Evolutionary conservation across 441 rosid species (phyloP).

Genomic region (Metrosideros polymorpha): DNA sequence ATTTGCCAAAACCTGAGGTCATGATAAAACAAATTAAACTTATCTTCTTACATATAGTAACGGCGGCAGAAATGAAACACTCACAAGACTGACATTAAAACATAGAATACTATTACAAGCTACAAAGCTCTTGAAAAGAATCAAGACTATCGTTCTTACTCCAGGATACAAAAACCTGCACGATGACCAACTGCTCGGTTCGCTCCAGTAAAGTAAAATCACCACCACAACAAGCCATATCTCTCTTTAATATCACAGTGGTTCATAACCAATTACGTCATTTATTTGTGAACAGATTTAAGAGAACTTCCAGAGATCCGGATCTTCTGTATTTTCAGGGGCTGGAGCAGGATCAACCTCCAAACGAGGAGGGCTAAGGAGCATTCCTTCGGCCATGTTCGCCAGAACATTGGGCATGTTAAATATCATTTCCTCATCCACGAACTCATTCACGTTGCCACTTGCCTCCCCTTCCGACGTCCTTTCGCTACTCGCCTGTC

Average conservation of each 20-base stretch:
- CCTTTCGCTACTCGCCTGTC: neutral
- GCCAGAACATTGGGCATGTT: conserved; percentile 1
- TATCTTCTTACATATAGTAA: neutral
- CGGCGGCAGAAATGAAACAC: neutral
- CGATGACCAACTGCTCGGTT: neutral
- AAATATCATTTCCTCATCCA: neutral
- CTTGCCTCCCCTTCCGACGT: neutral
- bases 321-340: neutral
- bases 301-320: neutral
- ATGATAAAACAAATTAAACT: neutral
- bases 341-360: neutral
- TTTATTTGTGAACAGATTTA: neutral
- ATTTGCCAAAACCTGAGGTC: neutral
- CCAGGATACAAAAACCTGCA: neutral
- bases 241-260: neutral
- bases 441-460: neutral
- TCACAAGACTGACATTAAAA: neutral
- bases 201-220: neutral
- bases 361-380: neutral
- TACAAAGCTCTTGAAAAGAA: neutral
- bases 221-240: neutral
- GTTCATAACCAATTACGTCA: neutral
- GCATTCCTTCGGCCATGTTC: conserved; percentile 1
- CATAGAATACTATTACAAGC: neutral
- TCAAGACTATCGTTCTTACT: neutral